phyloP scores from a whole-genome alignment of 2,329 filamentous ascomycete genomes.

The Penicillium rolfsii region DNA sequence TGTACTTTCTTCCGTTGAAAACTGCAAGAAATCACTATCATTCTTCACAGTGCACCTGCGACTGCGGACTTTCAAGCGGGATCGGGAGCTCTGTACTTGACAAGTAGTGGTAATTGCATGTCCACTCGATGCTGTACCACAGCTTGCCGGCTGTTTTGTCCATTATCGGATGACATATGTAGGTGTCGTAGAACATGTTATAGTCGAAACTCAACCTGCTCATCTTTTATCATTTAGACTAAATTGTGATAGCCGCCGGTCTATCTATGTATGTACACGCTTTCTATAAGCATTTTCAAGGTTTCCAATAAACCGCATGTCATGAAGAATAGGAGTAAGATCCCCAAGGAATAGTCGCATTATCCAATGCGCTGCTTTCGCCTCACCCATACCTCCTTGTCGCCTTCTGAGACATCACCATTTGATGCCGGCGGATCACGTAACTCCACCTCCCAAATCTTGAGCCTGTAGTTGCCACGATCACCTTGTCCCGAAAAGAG shows the following conservation, averaged over 20 bases:
- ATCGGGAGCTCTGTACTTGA: conserved; percentile 25
- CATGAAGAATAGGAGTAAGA: neutral
- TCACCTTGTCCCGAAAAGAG: conserved; percentile 65
- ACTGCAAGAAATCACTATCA: conserved; percentile 20
- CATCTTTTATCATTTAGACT: neutral
- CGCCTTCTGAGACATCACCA: conserved; percentile 8
- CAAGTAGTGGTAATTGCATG: conserved; percentile 18
- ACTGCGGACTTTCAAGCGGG: conserved; percentile 16
- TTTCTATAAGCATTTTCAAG: neutral
- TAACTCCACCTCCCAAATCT: conserved; percentile 66
- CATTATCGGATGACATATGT: neutral
- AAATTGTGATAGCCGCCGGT: neutral
- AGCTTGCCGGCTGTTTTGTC: conserved; percentile 20
- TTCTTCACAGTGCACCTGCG: conserved; percentile 17
- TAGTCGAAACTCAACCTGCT: neutral
- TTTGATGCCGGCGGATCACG: conserved; percentile 36
- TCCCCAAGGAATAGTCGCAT: neutral
- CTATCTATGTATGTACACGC: neutral
- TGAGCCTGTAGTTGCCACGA: conserved; percentile 63
- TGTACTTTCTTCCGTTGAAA: conserved; percentile 4
- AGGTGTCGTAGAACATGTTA: neutral
- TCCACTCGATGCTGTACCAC: conserved; percentile 11
- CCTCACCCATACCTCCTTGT: conserved; percentile 43
- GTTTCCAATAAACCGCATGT: neutral
- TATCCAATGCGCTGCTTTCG: conserved; percentile 39